Percentiles rank a stretch among this genome's conserved stretches.
Evolutionary conservation across 345 rosid species (phyloP).

Genomic region (Gossypium thurberi): DNA sequence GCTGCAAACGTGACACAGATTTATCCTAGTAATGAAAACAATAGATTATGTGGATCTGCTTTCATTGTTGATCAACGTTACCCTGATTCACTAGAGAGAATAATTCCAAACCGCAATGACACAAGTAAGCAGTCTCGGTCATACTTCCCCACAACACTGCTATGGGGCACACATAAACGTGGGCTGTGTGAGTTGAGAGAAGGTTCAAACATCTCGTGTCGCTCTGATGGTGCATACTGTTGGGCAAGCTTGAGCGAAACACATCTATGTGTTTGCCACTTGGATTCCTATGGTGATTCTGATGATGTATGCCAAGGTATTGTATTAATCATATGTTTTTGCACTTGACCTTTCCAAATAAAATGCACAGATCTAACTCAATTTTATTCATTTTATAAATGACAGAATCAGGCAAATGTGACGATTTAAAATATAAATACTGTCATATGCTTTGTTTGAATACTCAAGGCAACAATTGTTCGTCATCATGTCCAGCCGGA

Average conservation of each 20-base stretch:
- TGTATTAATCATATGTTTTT: neutral
- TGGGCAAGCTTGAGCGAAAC: neutral
- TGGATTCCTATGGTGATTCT: neutral
- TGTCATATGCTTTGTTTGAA: neutral
- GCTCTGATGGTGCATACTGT: neutral
- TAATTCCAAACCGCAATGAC: neutral
- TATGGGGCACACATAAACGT: neutral
- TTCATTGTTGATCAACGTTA: neutral
- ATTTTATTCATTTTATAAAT: neutral
- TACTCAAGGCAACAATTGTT: neutral
- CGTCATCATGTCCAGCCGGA: neutral
- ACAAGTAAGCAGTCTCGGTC: too few species aligned
- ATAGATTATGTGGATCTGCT: neutral
- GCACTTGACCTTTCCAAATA: too few species aligned
- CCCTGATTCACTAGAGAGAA: neutral
- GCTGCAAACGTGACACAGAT: neutral
- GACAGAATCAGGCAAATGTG: neutral
- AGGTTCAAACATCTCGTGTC: neutral
- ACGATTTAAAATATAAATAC: neutral
- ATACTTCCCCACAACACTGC: neutral
- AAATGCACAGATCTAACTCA: neutral
- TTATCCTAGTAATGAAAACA: neutral
- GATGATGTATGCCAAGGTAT: neutral
- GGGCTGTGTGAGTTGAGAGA: neutral
- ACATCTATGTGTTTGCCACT: neutral